phyloP scores from a whole-genome alignment of 2,329 filamentous ascomycete species.

The Fulvia fulva region DNA sequence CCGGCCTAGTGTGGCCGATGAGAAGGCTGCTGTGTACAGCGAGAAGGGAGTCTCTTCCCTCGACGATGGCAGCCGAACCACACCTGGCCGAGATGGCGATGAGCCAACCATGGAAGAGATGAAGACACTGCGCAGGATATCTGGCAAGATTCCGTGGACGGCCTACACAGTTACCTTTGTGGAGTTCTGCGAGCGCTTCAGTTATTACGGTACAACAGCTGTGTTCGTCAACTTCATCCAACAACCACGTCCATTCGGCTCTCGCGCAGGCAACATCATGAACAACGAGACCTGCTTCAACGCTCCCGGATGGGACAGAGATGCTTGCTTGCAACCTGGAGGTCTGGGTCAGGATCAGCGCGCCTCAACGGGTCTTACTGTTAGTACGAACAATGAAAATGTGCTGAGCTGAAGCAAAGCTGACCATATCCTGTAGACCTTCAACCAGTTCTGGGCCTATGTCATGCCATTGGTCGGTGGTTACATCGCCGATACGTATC shows the following conservation, averaged over 20 bases:
- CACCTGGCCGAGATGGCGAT: slow-evolving; percentile 21
- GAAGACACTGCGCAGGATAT: slow-evolving; percentile 42
- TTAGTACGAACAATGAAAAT: neutral
- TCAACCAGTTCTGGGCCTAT: slow-evolving; percentile 49
- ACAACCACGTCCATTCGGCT: slow-evolving; percentile 28
- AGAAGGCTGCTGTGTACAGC: slow-evolving; percentile 15
- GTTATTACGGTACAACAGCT: slow-evolving; percentile 42
- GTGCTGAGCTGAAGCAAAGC: neutral
- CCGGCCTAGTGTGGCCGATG: slow-evolving; percentile 19
- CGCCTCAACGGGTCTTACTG: slow-evolving; percentile 41
- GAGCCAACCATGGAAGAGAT: slow-evolving; percentile 44
- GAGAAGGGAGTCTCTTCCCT: slow-evolving; percentile 12
- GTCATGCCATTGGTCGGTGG: slow-evolving; percentile 45
- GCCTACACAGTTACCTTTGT: slow-evolving; percentile 47
- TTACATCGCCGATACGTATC: slow-evolving; percentile 61
- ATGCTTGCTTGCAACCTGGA: slow-evolving; percentile 35
- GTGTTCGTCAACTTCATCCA: slow-evolving; percentile 50
- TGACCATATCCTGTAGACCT: slow-evolving; percentile 27
- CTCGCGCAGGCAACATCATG: slow-evolving; percentile 39
- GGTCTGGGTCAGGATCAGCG: slow-evolving; percentile 40
- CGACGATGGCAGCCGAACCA: slow-evolving; percentile 8
- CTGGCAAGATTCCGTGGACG: slow-evolving; percentile 44
- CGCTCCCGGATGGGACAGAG: slow-evolving; percentile 35
- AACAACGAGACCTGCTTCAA: slow-evolving; percentile 29
- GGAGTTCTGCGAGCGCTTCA: slow-evolving; percentile 48